A percentile compares a stretch with the other conserved stretches of the same genome.
Conservation (phyloP, 2,329 filamentous ascomycete species). For the Curvularia sp. region DNA sequence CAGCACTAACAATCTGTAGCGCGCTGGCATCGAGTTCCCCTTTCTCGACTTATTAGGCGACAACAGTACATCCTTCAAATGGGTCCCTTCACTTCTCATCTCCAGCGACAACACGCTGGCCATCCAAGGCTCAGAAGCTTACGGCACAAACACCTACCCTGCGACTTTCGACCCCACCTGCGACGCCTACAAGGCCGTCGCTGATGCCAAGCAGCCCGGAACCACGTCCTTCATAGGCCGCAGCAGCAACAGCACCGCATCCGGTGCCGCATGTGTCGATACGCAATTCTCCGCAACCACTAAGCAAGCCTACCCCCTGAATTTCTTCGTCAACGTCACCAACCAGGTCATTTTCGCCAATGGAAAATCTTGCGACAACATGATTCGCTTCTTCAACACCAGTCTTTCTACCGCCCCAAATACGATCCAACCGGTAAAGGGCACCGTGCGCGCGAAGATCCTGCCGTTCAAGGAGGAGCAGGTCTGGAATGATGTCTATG, state of each 20-base stretch:
- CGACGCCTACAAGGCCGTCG: conserved; percentile 55
- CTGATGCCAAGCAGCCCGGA: conserved; percentile 28
- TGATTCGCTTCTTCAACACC: conserved; percentile 57
- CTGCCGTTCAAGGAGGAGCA: conserved; percentile 41
- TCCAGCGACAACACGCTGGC: conserved; percentile 53
- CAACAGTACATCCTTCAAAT: conserved; percentile 60
- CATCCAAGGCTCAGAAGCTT: conserved; percentile 55
- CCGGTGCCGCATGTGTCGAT: conserved; percentile 29
- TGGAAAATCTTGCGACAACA: conserved; percentile 53
- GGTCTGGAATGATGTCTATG: conserved; percentile 42
- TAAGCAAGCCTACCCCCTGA: conserved; percentile 48
- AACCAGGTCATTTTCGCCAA: conserved; percentile 61
- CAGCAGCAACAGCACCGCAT: conserved; percentile 19
- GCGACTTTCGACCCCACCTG: conserved; percentile 57
- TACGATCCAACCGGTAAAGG: conserved; percentile 44
- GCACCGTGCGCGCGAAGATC: conserved; percentile 39
- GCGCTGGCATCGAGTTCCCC: conserved; percentile 61
- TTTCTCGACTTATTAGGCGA: conserved; percentile 63
- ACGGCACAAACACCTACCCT: conserved; percentile 56
- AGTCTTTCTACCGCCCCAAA: conserved; percentile 48
- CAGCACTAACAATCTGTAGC: conserved; percentile 46
- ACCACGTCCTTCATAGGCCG: conserved; percentile 34
- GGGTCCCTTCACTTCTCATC: conserved; percentile 58
- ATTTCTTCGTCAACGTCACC: conserved; percentile 59
- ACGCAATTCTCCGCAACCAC: conserved; percentile 24